Percentiles rank a stretch among this genome's conserved stretches.
Conservation (phyloP, 139 green algal species). For the Chlamydomonas applanata region DNA sequence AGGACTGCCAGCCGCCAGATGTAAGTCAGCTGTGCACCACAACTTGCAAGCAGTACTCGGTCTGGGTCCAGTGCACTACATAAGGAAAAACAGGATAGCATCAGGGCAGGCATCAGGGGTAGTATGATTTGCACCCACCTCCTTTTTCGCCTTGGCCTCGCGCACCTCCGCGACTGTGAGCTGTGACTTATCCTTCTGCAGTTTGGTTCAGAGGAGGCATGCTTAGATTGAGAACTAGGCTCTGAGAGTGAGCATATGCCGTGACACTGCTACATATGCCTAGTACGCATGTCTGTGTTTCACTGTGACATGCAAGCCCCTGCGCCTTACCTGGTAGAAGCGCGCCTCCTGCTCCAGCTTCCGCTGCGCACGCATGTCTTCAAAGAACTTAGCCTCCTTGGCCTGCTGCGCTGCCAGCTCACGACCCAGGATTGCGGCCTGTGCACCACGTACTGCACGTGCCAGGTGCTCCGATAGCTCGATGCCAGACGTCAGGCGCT, state of each 20-base stretch:
- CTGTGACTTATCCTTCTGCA: slow-evolving; percentile 44
- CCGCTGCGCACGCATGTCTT: slow-evolving; percentile 30
- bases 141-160: slow-evolving; percentile 54
- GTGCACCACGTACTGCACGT: slow-evolving; percentile 28
- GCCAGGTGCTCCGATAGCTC: slow-evolving; percentile 39
- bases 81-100: not conserved
- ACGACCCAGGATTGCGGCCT: slow-evolving; percentile 27
- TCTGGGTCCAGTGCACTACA: too few species aligned
- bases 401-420: not conserved
- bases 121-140: not conserved
- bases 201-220: not conserved
- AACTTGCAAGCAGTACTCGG: too few species aligned
- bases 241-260: too few species aligned
- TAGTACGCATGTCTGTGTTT: too few species aligned
- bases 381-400: slow-evolving; percentile 32
- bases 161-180: slow-evolving; percentile 55
- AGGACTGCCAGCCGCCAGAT: too few species aligned
- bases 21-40: too few species aligned
- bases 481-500: slow-evolving; percentile 32
- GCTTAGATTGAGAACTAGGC: too few species aligned
- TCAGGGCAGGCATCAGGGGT: too few species aligned
- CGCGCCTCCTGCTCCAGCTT: slow-evolving; percentile 34
- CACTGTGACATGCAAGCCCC: too few species aligned
- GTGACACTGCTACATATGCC: too few species aligned
- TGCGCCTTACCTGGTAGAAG: slow-evolving; percentile 10